phyloP scores from a whole-genome alignment of 805 yeast species.

The Candida silvatica region DNA sequence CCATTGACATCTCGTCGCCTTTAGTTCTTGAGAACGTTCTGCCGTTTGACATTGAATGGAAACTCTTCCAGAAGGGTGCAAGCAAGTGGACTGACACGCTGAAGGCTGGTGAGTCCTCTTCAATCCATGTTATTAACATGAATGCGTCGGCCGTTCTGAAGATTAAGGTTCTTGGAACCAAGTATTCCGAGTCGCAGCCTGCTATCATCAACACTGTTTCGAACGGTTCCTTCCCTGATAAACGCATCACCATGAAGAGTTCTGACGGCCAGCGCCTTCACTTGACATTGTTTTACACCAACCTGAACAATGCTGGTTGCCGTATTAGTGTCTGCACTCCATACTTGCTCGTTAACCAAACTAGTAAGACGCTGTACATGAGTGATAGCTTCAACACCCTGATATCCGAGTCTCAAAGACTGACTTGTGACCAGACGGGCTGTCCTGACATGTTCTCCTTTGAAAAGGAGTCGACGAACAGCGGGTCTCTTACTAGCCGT shows the following conservation, averaged over 20 bases:
- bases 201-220: conserved; percentile 60
- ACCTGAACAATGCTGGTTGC: conserved; percentile 45
- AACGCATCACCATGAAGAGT: conserved; percentile 37
- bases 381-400: conserved; percentile 48
- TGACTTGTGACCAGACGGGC: too few species aligned
- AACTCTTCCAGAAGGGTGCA: conserved; percentile 67
- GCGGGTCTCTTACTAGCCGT: conserved; percentile 20
- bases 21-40: conserved; percentile 74
- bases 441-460: conserved; percentile 91
- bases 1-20: conserved; percentile 72
- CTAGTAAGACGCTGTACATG: conserved; percentile 57
- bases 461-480: conserved; percentile 37
- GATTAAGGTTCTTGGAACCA: conserved; percentile 54
- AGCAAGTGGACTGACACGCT: conserved; percentile 60
- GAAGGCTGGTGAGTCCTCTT: conserved; percentile 55
- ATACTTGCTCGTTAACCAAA: conserved; percentile 72
- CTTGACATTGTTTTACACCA: conserved; percentile 56
- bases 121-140: conserved; percentile 73
- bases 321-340: conserved; percentile 74
- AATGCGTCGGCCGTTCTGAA: conserved; percentile 50
- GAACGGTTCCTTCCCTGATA: conserved; percentile 18
- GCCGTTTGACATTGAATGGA: conserved; percentile 72
- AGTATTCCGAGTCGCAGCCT: conserved; percentile 58
- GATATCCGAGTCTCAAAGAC: conserved; percentile 29
- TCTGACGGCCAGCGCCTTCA: conserved; percentile 61